Base-by-base conservation (phyloP, 1,139 yeast genomes). In the Arxiozyma heterogenica region DNA sequence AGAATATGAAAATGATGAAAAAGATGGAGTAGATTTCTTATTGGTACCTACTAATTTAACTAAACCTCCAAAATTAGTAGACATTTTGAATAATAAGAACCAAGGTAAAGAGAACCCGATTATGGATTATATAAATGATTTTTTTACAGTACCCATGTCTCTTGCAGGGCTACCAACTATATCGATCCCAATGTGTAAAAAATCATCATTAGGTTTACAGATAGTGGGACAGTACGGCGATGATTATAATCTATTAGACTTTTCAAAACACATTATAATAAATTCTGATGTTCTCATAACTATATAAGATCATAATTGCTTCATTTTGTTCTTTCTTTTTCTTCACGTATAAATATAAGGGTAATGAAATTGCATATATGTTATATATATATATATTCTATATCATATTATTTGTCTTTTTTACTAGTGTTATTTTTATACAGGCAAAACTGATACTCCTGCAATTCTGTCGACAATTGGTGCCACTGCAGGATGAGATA, bases 91-190 rank as follows among this genome's bases (percentile, higher is more conserved):
- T 8, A 46, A 17, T 17, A 15, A 23, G 22, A 43, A 12, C 50
- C 57, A 69, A 50, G 67, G 75, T 41, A 56, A 63, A 3, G 67
- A 71, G n/a, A 73, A 78, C 52, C 75, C 87, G 6, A 75, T 86
- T 8, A 81, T 80, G 51, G 77, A 84, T 20, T 90, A 86, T 62
- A 75, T 84, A 51, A 87, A 89, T 66, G 98, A 94, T 67, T 81
- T 87, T 1, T 75, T 90, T 57, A 89, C 97, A 0, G 86, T 91
- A 4, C 97, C 98, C 0, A 86, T 94, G 47, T 90, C 95, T 1
- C 72, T 94, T 58, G 95, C 96, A 0, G 98, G 98, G 0, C 71
- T 93, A 3, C 99, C 99, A 0, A 80, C 95, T 0, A 76, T 91
- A 12, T 79, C 86, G 0, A 72, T 91, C 1, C 98, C 98, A 0